Evolutionary conservation across 2,329 filamentous ascomycete genomes (phyloP).

Genomic region (Venturia carpophila): DNA sequence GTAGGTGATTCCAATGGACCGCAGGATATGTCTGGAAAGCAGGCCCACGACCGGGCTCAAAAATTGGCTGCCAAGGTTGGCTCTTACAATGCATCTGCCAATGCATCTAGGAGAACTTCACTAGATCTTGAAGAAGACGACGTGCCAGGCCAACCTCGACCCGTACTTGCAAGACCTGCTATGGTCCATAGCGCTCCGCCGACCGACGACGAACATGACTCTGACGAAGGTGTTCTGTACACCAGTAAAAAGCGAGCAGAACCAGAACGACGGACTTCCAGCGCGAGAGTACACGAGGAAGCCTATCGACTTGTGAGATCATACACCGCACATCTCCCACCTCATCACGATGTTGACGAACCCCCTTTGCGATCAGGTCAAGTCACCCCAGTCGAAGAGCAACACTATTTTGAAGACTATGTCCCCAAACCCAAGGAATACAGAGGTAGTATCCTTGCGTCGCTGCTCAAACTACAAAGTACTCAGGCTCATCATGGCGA

Average conservation of each 20-base stretch:
- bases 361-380: constrained; percentile 36
- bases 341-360: constrained; percentile 7
- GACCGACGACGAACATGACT: constrained; percentile 7
- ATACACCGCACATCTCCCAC: constrained; percentile 7
- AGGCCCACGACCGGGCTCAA: constrained; percentile 16
- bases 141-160: not conserved
- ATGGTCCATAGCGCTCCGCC: not conserved
- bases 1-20: not conserved
- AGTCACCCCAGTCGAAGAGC: constrained; percentile 40
- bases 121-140: constrained; percentile 10
- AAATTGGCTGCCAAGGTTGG: constrained; percentile 15
- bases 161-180: not conserved
- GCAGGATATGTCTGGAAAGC: constrained; percentile 7
- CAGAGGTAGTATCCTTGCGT: constrained; percentile 64
- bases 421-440: constrained; percentile 61
- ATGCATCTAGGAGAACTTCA: constrained; percentile 7
- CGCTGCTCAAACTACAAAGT: constrained; percentile 62
- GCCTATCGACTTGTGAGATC: constrained; percentile 12
- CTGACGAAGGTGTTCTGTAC: constrained; percentile 8
- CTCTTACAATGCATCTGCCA: constrained; percentile 14
- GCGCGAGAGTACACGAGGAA: not conserved
- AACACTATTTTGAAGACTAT: constrained; percentile 52
- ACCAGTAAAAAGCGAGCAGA: not conserved
- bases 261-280: not conserved
- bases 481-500: constrained; percentile 21